These are phyloP conservation scores for Pseudoturritis turrita DNA, from an alignment of 345 rosid species.

Conservation along the genomic window DNA sequence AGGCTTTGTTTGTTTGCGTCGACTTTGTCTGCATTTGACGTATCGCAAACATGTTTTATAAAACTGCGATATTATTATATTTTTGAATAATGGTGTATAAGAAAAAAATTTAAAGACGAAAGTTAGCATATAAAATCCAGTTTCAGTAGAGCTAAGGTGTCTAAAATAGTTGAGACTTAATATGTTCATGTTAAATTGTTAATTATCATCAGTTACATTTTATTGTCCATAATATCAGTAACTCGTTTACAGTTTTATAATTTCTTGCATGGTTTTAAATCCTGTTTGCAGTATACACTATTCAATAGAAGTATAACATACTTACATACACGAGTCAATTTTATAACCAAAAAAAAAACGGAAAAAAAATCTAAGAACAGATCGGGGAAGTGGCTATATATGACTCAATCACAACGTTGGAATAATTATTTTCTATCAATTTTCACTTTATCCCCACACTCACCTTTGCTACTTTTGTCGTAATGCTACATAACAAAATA, in stretches of 20 bases:
- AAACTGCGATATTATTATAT: neutral
- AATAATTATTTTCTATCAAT: neutral
- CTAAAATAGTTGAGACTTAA: neutral
- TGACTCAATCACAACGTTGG: conserved; percentile 6
- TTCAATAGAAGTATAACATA: neutral
- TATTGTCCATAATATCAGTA: too few relatives aligned
- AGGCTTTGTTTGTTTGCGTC: neutral
- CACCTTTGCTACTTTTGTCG: conserved; percentile 6
- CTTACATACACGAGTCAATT: neutral
- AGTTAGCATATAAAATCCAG: too few relatives aligned
- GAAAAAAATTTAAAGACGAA: too few relatives aligned
- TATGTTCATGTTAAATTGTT: too few relatives aligned
- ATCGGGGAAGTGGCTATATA: neutral
- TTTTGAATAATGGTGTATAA: too few relatives aligned
- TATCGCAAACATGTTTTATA: neutral
- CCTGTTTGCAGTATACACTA: neutral
- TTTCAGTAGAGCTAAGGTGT: too few relatives aligned
- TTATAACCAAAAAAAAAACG: neutral
- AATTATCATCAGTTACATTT: too few relatives aligned
- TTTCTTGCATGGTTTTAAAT: too few relatives aligned
- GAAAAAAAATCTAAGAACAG: neutral
- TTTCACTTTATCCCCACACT: neutral
- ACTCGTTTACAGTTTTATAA: too few relatives aligned
- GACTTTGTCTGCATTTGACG: neutral
- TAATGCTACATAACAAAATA: conserved; percentile 7